A percentile compares a stretch with the other conserved stretches of the same genome.
Conservation (phyloP, 1,139 yeast species). For the Taiozyma onychis region DNA sequence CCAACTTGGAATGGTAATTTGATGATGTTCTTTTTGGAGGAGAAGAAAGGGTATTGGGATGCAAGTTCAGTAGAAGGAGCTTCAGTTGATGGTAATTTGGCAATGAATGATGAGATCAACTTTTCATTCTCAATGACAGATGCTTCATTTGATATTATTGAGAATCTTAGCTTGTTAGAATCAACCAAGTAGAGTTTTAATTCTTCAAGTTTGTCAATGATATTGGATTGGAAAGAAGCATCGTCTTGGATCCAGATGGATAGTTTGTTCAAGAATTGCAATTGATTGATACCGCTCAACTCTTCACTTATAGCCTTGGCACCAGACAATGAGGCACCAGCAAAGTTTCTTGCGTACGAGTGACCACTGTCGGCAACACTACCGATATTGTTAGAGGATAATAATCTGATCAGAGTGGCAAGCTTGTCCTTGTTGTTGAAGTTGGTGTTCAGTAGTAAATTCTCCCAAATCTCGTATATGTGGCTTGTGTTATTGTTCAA, state of each 20-base stretch:
- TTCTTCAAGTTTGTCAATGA: constrained; percentile 58
- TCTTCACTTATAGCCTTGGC: constrained; percentile 57
- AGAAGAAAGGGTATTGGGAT: constrained; percentile 11
- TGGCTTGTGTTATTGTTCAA: constrained; percentile 58
- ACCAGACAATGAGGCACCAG: constrained; percentile 59
- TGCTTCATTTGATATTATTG: constrained; percentile 52
- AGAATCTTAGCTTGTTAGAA: constrained; percentile 41
- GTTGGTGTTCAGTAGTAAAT: constrained; percentile 64
- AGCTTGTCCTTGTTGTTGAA: constrained; percentile 63
- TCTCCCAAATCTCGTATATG: constrained; percentile 61
- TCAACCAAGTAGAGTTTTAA: constrained; percentile 43
- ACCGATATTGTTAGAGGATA: constrained; percentile 76
- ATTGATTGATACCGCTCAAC: constrained; percentile 70
- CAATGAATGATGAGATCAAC: constrained; percentile 24
- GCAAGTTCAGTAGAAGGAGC: background rate
- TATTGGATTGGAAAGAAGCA: constrained; percentile 42
- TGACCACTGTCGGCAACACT: constrained; percentile 86
- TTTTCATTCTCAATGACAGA: constrained; percentile 37
- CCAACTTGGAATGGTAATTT: constrained; percentile 87
- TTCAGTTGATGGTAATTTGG: constrained; percentile 18
- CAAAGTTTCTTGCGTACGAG: constrained; percentile 66
- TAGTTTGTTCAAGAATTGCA: constrained; percentile 61
- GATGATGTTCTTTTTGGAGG: constrained; percentile 40
- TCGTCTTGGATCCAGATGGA: constrained; percentile 54
- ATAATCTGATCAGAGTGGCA: constrained; percentile 62